Evolutionary conservation across 495 filamentous ascomycete species (phyloP).

Genomic region (Aspergillus nanangensis): DNA sequence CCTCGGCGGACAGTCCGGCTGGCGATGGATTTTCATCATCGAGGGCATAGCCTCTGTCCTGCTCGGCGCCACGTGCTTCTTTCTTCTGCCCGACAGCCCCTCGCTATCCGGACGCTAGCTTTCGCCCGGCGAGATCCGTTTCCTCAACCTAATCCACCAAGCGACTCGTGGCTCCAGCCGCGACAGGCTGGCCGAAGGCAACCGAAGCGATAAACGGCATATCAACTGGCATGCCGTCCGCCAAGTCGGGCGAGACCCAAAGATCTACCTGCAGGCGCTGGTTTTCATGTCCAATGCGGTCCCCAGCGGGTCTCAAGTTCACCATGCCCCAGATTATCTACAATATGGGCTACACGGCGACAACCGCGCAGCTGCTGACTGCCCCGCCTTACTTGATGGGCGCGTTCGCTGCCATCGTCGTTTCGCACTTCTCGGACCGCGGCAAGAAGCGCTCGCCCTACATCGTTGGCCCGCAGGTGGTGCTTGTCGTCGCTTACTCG

Average conservation of each 20-base stretch:
- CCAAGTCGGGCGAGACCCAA: too few species aligned
- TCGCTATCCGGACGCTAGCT: not conserved
- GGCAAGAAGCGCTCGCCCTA: not conserved
- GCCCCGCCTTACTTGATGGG: slow-evolving; percentile 48
- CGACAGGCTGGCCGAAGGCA: slow-evolving; percentile 14
- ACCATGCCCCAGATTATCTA: slow-evolving; percentile 45
- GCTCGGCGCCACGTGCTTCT: slow-evolving; percentile 36
- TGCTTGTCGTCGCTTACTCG: too few species aligned
- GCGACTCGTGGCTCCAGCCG: not conserved
- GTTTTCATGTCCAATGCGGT: slow-evolving; percentile 43
- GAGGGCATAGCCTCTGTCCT: slow-evolving; percentile 48
- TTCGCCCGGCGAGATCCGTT: not conserved
- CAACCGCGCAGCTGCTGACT: slow-evolving; percentile 42
- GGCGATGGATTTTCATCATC: slow-evolving; percentile 53
- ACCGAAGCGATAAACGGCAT: too few species aligned
- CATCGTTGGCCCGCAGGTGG: too few species aligned
- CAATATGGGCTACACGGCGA: slow-evolving; percentile 38
- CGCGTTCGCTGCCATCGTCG: slow-evolving; percentile 6
- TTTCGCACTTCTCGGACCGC: slow-evolving; percentile 7
- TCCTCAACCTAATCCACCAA: not conserved
- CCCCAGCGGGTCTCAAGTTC: slow-evolving; percentile 43
- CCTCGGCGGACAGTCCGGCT: slow-evolving; percentile 32
- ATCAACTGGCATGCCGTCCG: too few species aligned
- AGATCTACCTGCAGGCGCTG: slow-evolving; percentile 6
- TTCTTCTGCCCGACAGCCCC: slow-evolving; percentile 13